These are phyloP conservation scores for Jamesozyma rosinii DNA, from an alignment of 805 yeast genomes.

Conservation along the genomic window DNA sequence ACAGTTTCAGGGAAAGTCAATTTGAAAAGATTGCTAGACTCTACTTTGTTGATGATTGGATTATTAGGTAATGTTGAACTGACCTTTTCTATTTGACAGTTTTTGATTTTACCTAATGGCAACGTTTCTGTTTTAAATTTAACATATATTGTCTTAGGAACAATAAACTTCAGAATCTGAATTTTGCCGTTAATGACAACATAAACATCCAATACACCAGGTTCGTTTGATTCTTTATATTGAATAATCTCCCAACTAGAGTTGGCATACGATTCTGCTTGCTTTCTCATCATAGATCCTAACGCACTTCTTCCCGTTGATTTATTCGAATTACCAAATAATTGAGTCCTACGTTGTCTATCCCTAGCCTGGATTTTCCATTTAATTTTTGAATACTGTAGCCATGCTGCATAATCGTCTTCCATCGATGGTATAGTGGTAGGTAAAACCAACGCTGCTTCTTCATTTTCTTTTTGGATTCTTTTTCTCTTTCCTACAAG, in stretches of 20 bases:
- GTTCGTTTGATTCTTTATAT: constrained; percentile 45
- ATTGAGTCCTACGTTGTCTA: constrained; percentile 57
- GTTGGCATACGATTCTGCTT: constrained; percentile 70
- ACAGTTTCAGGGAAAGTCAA: constrained; percentile 59
- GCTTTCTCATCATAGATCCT: constrained; percentile 60
- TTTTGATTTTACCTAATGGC: constrained; percentile 35
- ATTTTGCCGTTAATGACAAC: constrained; percentile 62
- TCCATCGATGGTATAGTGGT: constrained; percentile 48
- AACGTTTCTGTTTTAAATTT: constrained; percentile 45
- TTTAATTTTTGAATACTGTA: constrained; percentile 71
- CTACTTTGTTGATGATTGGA: constrained; percentile 33
- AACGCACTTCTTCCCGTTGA: constrained; percentile 51
- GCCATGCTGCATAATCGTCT: constrained; percentile 58
- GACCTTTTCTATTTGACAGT: constrained; percentile 50
- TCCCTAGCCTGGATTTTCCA: constrained; percentile 77
- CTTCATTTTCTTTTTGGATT: constrained; percentile 34
- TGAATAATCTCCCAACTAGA: constrained; percentile 82
- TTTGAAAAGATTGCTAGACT: constrained; percentile 42
- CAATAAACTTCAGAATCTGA: constrained; percentile 61
- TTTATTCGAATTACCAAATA: constrained; percentile 63
- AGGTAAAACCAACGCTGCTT: constrained; percentile 38
- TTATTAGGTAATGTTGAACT: constrained; percentile 66
- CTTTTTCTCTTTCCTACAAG: constrained; percentile 27
- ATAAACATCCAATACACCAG: constrained; percentile 73
- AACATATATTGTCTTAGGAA: constrained; percentile 68